Conservation (phyloP, 2,329 filamentous ascomycete genomes). For the Penicillium sp. region DNA sequence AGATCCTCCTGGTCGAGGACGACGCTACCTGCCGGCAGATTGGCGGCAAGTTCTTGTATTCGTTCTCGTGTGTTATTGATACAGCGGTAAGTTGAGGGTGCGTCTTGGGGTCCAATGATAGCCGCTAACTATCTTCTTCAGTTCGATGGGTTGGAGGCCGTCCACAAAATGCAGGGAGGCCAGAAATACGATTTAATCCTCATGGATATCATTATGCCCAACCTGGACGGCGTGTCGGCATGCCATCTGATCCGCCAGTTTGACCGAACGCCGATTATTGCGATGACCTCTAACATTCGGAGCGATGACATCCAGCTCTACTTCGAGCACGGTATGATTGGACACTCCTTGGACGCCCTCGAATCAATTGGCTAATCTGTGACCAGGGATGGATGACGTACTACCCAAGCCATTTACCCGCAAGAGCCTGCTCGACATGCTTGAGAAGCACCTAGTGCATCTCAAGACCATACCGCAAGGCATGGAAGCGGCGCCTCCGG, state of each 20-base stretch:
- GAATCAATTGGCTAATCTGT: not conserved
- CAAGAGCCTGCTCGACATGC: constrained; percentile 76
- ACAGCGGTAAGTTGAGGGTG: constrained; percentile 54
- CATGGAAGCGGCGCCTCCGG: constrained; percentile 50
- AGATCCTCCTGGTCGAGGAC: constrained; percentile 87
- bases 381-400: constrained; percentile 90
- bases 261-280: constrained; percentile 80
- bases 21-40: constrained; percentile 65
- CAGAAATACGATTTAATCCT: constrained; percentile 69
- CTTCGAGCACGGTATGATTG: constrained; percentile 80
- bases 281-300: constrained; percentile 98
- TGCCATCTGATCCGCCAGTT: constrained; percentile 91
- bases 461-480: constrained; percentile 66
- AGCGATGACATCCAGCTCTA: constrained; percentile 97
- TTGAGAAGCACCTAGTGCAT: constrained; percentile 85
- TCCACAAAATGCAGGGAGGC: constrained; percentile 72
- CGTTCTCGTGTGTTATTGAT: constrained; percentile 63
- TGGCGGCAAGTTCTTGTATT: constrained; percentile 64
- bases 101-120: constrained; percentile 5
- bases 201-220: constrained; percentile 97
- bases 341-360: not conserved
- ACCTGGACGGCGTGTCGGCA: constrained; percentile 89
- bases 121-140: constrained; percentile 38
- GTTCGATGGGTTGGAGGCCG: constrained; percentile 85
- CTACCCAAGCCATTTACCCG: constrained; percentile 95